phyloP scores from a whole-genome alignment of 495 filamentous ascomycete species.

The Staphylotrichum longicolle region DNA sequence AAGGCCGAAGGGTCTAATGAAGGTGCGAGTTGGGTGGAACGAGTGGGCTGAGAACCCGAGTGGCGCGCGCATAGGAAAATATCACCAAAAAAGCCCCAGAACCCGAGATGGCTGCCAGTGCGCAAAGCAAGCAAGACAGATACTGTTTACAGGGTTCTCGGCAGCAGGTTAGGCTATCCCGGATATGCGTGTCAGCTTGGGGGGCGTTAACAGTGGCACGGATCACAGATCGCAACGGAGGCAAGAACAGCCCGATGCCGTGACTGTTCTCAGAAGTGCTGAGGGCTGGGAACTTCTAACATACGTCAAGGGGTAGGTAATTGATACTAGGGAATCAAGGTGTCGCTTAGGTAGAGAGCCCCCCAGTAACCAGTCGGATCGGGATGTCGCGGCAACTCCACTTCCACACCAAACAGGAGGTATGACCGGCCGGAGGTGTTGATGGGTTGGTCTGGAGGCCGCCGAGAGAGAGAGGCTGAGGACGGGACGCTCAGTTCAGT shows the following conservation, averaged over 20 bases:
- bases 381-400: conserved; percentile 1
- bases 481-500: no score
- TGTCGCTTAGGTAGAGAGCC: no score
- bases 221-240: neutral
- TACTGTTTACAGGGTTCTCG: conserved; percentile 3
- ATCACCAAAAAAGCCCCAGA: neutral
- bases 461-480: neutral
- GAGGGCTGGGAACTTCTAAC: neutral
- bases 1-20: neutral
- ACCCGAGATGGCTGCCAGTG: neutral
- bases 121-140: neutral
- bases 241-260: neutral
- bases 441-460: neutral
- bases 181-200: conserved; percentile 26
- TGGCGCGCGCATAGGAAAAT: conserved; percentile 11
- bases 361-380: neutral
- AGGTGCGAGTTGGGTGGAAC: neutral
- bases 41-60: conserved; percentile 8
- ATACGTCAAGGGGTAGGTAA: neutral
- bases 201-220: neutral
- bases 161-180: conserved; percentile 24
- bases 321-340: neutral
- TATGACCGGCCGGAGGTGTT: neutral
- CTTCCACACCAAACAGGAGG: neutral
- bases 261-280: neutral